A percentile compares a stretch with the other conserved stretches of the same genome.
Conservation (phyloP, 192 early-diverging fungal genomes). For the Backusella circina region DNA sequence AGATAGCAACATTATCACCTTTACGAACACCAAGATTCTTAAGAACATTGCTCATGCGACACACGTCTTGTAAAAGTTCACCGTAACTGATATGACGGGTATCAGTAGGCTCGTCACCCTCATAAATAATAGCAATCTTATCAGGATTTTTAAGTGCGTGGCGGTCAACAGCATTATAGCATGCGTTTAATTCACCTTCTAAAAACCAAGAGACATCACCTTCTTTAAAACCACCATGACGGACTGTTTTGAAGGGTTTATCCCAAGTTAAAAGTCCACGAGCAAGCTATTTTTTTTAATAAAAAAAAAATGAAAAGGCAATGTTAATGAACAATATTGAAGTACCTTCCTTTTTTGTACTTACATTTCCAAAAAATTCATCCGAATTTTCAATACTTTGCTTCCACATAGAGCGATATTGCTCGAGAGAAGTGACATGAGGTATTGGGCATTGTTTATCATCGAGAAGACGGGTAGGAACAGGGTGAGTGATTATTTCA, state of each 20-base stretch:
- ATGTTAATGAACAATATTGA: slow-evolving; percentile 45
- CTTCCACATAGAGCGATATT: slow-evolving; percentile 80
- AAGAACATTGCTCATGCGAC: slow-evolving; percentile 79
- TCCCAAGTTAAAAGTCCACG: slow-evolving; percentile 78
- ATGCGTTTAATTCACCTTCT: slow-evolving; percentile 86
- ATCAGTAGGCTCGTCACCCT: slow-evolving; percentile 80
- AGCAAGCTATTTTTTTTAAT: slow-evolving; percentile 49
- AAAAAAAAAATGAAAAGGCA: not conserved
- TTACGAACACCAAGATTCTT: slow-evolving; percentile 79
- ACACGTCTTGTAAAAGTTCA: slow-evolving; percentile 78
- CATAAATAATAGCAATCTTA: slow-evolving; percentile 9
- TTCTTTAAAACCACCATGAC: slow-evolving; percentile 68
- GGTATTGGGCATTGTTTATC: slow-evolving; percentile 56
- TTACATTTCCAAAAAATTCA: slow-evolving; percentile 79
- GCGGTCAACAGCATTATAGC: slow-evolving; percentile 90
- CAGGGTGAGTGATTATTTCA: slow-evolving; percentile 35
- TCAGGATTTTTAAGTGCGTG: not conserved
- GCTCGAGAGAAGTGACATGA: slow-evolving; percentile 65
- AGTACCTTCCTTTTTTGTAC: slow-evolving; percentile 66
- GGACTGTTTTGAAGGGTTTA: slow-evolving; percentile 71
- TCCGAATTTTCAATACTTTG: slow-evolving; percentile 76
- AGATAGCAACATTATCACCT: slow-evolving; percentile 93
- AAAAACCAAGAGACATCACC: slow-evolving; percentile 94
- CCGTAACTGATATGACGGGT: slow-evolving; percentile 75
- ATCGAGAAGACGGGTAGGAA: slow-evolving; percentile 63